phyloP scores from a whole-genome alignment of 139 green algal species.

The Ostreobium quekettii region DNA sequence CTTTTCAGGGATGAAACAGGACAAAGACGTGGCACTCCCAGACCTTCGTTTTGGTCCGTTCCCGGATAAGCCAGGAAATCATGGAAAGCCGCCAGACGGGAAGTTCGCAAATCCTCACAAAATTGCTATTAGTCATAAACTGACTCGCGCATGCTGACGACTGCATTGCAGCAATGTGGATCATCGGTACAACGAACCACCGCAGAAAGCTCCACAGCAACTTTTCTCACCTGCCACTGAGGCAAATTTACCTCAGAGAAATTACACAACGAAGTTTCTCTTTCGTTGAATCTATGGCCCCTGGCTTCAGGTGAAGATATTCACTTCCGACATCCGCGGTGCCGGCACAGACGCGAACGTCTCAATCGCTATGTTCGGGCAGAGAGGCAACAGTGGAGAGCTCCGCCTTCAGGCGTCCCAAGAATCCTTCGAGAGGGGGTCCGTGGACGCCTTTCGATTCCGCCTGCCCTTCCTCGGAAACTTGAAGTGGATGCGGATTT shows the following conservation, averaged over 20 bases:
- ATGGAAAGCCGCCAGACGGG: no score
- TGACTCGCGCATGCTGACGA: no score
- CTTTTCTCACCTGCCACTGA: no score
- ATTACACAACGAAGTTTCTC: constrained; percentile 30
- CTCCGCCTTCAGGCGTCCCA: constrained; percentile 28
- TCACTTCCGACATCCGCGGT: constrained; percentile 31
- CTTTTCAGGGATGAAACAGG: not conserved
- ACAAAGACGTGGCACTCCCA: no score
- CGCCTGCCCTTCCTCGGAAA: constrained; percentile 17
- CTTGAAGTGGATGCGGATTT: constrained; percentile 30
- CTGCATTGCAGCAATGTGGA: no score
- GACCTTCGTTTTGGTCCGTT: no score
- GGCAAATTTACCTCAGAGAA: no score
- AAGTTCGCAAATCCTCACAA: no score
- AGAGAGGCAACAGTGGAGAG: constrained; percentile 23
- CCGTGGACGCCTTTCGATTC: constrained; percentile 35
- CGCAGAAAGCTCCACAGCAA: no score
- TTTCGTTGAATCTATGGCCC: not conserved
- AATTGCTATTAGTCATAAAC: no score
- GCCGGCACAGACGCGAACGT: constrained; percentile 47
- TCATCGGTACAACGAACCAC: no score
- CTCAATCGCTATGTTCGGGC: constrained; percentile 34
- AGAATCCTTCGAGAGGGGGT: constrained; percentile 42
- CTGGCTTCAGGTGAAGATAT: constrained; percentile 27
- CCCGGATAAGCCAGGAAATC: no score